Conservation (phyloP, 2,329 filamentous ascomycete genomes). For the Cladosporium sp. region DNA sequence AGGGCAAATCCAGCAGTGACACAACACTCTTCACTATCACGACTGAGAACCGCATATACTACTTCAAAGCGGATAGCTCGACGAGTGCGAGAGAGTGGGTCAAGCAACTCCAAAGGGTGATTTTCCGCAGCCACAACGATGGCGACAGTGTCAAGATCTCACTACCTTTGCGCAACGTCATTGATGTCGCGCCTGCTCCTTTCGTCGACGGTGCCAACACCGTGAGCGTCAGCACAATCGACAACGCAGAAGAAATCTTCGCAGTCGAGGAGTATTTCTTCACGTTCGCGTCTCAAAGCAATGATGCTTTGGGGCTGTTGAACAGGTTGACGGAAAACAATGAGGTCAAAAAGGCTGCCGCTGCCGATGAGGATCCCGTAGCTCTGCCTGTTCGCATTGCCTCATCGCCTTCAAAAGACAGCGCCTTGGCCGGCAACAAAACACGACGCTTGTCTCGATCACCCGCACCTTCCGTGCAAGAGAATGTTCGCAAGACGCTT, state of each 20-base stretch:
- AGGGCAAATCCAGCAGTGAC: slow-evolving; percentile 60
- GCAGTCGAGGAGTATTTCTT: slow-evolving; percentile 99
- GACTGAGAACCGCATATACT: slow-evolving; percentile 79
- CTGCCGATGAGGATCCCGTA: not conserved
- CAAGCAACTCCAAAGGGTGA: slow-evolving; percentile 87
- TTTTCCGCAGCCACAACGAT: slow-evolving; percentile 93
- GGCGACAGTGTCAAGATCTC: slow-evolving; percentile 97
- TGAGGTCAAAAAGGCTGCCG: slow-evolving; percentile 33
- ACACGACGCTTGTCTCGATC: slow-evolving; percentile 23
- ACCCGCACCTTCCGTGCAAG: slow-evolving; percentile 34
- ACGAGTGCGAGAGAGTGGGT: slow-evolving; percentile 96
- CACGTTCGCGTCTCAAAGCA: slow-evolving; percentile 85
- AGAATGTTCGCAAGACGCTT: slow-evolving; percentile 47
- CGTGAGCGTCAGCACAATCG: slow-evolving; percentile 87
- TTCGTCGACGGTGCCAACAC: slow-evolving; percentile 84
- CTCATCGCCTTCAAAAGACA: not conserved
- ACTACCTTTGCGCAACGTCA: slow-evolving; percentile 80
- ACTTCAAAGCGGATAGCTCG: slow-evolving; percentile 84
- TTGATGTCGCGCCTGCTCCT: slow-evolving; percentile 88
- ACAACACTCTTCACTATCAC: slow-evolving; percentile 74
- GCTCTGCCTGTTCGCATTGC: not conserved
- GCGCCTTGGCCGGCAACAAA: not conserved
- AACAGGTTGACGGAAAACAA: slow-evolving; percentile 70
- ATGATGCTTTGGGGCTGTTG: slow-evolving; percentile 78
- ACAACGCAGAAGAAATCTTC: slow-evolving; percentile 92